Base-by-base conservation (phyloP, 2,329 filamentous ascomycete species). In the Aureobasidium sp. region DNA sequence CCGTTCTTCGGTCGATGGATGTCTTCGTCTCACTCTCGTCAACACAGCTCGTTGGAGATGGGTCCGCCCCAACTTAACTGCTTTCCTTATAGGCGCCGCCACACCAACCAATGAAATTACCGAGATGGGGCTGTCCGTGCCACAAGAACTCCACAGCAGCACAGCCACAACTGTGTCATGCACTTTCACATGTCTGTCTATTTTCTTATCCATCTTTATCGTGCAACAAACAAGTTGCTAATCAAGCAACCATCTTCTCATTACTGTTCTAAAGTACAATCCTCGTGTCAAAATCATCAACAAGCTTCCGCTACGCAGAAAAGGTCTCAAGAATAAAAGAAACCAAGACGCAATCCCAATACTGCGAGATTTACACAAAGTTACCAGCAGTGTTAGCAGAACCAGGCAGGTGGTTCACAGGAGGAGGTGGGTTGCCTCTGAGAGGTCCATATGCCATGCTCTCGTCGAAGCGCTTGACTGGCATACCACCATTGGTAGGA, bases 51-150 rank as follows among this genome's bases (percentile, higher is more conserved):
- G 49, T 4, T 53, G 34, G 34, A 13, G 30, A 9, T 25, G 16
- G 15, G 37, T 16, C 9, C 47, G 30, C 32, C n/a, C 27, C 30
- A 49, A 39, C 32, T 21, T 21, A 21, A 52, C n/a, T 34, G 30
- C 6, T 54, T 54, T 54, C 50, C 49, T 30, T 54, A 54, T 41
- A 54, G 21, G 50, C 50, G 50, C 36, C 36, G 50, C 50, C 50
- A 54, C 50, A 54, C 16, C 36, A 6, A 54, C 50, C 50, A 54
- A 54, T 54, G 8, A 15, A 27, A 21, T n/a, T 53, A 37, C 41
- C 41, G 21, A 44, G 27, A 21, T 21, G 34, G 21, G 15, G 7
- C 27, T 32, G 29, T 42, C 39, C 34, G 52, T 44, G 52, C 52
- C 7, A 48, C 15, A 3, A 4, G 3, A 21, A 16, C 50, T 54